Percentiles rank a stretch among this genome's conserved stretches.
Evolutionary conservation across 1,284 basidiomycete species (phyloP).

Genomic region (Blastosporella zonata): DNA sequence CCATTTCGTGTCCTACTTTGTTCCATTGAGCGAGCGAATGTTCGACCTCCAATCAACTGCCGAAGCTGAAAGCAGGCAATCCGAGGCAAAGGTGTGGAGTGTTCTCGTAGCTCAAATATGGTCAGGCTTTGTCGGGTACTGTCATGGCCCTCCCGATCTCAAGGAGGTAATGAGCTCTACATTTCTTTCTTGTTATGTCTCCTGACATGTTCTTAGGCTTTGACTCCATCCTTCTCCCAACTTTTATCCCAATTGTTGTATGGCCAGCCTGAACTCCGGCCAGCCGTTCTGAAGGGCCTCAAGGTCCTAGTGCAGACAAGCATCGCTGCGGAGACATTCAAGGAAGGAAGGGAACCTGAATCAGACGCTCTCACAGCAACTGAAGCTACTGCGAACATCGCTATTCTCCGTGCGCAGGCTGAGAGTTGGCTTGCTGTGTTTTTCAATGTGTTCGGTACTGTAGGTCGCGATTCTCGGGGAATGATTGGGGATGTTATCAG

Average conservation of each 20-base stretch:
- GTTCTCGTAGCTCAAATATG: slow-evolving; percentile 93
- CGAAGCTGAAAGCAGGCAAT: slow-evolving; percentile 63
- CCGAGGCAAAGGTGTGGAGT: slow-evolving; percentile 93
- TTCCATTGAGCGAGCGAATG: slow-evolving; percentile 91
- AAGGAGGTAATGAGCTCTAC: slow-evolving; percentile 37
- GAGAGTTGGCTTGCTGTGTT: slow-evolving; percentile 94
- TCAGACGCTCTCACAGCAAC: slow-evolving; percentile 39
- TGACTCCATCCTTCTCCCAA: slow-evolving; percentile 76
- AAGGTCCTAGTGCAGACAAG: slow-evolving; percentile 81
- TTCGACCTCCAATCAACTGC: slow-evolving; percentile 84
- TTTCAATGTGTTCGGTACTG: slow-evolving; percentile 94
- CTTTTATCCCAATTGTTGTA: slow-evolving; percentile 92
- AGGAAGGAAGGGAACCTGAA: slow-evolving; percentile 32
- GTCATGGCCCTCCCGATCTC: slow-evolving; percentile 60
- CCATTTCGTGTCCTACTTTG: slow-evolving; percentile 89
- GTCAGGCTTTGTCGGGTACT: slow-evolving; percentile 87
- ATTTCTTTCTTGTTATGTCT: slow-evolving; percentile 1
- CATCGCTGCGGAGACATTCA: slow-evolving; percentile 36
- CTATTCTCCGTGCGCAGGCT: slow-evolving; percentile 74
- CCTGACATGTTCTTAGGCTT: slow-evolving; percentile 42
- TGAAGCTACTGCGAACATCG: slow-evolving; percentile 69
- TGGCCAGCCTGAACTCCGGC: slow-evolving; percentile 80
- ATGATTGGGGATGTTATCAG: slow-evolving; percentile 89
- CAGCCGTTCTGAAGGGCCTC: slow-evolving; percentile 80
- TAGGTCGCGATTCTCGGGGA: slow-evolving; percentile 73